Conservation (phyloP, 352 stramenopile species). For the Plasmopara muralis region DNA sequence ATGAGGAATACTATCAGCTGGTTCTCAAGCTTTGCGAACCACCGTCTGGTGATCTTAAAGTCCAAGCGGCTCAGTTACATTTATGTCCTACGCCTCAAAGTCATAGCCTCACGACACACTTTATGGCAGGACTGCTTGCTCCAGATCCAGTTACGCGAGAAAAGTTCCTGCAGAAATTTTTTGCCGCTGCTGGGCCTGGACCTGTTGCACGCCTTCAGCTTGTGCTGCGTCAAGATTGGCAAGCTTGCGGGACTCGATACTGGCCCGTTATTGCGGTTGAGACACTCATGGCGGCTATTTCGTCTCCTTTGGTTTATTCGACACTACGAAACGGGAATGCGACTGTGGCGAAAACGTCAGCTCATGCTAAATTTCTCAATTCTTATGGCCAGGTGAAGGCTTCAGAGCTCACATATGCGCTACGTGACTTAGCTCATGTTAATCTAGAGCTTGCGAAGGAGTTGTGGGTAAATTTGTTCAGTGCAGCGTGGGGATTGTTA, state of each 20-base stretch:
- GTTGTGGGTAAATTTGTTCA: slow-evolving; percentile 76
- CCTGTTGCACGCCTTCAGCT: slow-evolving; percentile 54
- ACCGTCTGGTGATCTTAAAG: slow-evolving; percentile 43
- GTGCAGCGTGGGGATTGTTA: slow-evolving; percentile 45
- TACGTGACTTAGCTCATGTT: slow-evolving; percentile 71
- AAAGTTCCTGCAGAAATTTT: slow-evolving; percentile 73
- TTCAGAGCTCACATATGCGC: slow-evolving; percentile 37
- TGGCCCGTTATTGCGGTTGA: slow-evolving; percentile 80
- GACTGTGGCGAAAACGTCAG: slow-evolving; percentile 7
- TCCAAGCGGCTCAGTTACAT: slow-evolving; percentile 51
- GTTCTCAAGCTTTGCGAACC: slow-evolving; percentile 72
- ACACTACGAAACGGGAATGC: not conserved
- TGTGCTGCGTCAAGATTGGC: slow-evolving; percentile 80
- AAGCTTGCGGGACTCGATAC: slow-evolving; percentile 77
- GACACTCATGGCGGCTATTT: slow-evolving; percentile 51
- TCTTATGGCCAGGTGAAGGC: slow-evolving; percentile 27
- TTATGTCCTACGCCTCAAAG: slow-evolving; percentile 52
- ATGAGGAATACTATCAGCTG: slow-evolving; percentile 73
- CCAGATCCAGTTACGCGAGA: slow-evolving; percentile 52
- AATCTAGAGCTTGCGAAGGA: slow-evolving; percentile 81
- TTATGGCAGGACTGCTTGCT: slow-evolving; percentile 73
- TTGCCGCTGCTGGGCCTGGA: slow-evolving; percentile 30
- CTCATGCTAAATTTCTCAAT: slow-evolving; percentile 25
- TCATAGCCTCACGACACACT: slow-evolving; percentile 66
- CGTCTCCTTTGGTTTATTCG: slow-evolving; percentile 14